A percentile compares a stretch with the other conserved stretches of the same genome.
Evolutionary conservation across 768 basidiomycete species (phyloP).

Genomic region (Phaeotremella skinneri): DNA sequence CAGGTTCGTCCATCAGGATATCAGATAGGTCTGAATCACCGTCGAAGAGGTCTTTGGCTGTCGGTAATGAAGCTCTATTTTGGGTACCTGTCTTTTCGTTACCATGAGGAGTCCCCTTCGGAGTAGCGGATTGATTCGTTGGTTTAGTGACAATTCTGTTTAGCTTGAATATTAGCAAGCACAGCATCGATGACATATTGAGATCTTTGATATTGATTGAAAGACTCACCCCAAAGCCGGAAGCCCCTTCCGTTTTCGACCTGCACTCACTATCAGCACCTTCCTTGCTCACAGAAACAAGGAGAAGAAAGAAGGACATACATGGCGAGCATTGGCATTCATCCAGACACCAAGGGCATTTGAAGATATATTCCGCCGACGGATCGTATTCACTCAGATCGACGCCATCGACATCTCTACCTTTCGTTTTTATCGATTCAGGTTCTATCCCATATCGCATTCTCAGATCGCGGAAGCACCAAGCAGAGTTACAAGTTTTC

Average conservation of each 20-base stretch:
- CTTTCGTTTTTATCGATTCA: not conserved
- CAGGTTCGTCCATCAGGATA: not conserved
- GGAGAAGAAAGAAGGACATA: constrained; percentile 8
- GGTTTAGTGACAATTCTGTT: not conserved
- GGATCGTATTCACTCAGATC: constrained; percentile 3
- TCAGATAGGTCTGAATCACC: constrained; percentile 1
- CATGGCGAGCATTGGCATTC: constrained; percentile 27
- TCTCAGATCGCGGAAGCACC: constrained; percentile 20
- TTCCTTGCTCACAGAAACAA: not conserved
- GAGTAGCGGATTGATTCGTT: not conserved
- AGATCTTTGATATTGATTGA: not conserved
- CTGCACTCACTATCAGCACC: constrained; percentile 9
- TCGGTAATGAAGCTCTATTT: constrained; percentile 1
- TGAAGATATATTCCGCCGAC: constrained; percentile 3
- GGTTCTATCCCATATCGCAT: constrained; percentile 17
- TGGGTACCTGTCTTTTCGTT: not conserved
- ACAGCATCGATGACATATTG: constrained; percentile 3
- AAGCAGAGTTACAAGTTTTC: constrained; percentile 24
- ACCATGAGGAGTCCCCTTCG: not conserved
- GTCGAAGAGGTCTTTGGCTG: constrained; percentile 2
- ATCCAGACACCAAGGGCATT: constrained; percentile 27
- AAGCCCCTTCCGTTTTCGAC: constrained; percentile 26
- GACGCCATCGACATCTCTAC: not conserved
- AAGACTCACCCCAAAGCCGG: constrained; percentile 19
- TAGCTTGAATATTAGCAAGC: not conserved